Base-by-base conservation (phyloP, 148 eudicot species). In the Fallopia convolvulus region DNA sequence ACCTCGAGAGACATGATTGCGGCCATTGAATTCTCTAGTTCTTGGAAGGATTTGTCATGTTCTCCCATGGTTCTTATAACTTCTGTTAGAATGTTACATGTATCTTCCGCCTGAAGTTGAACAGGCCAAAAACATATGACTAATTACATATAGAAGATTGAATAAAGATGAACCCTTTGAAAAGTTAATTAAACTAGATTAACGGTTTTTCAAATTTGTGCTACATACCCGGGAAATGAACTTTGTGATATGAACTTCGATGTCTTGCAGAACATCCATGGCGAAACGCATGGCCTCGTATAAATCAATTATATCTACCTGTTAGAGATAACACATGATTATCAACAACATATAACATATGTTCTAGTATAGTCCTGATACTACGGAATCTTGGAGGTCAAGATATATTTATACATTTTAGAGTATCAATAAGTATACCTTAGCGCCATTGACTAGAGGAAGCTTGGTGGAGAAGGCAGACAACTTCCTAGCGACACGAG, bases 401-500 rank as follows among this genome's bases (percentile, higher is more conserved):
- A n/a, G n/a, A n/a, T n/a, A n/a, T n/a, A 33, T 33, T 33, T 33
- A 33, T 33, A 33, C 36, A 3, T 42, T 42, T 8, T 42, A 8
- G 9, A 42, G 46, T 42, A 42, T 8, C 7, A 5, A 42, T 0
- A 42, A 6, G 47, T 47, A 78, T 68, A 36, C 98, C 97, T 83
- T 75, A 1, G 93, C 92, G 65, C 89, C 93, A 30, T 87, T 63
- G 58, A 88, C 86, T 40, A 94, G 75, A 53, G 97, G 98, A 70
- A 94, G 85, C 55, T 86, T 90, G 5, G 82, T 60, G 9, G 98
- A 87, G 48, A 83, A 82, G 49, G 92, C 93, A 11, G 92, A 87
- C 73, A 94, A 81, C 78, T 94, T 94, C 81, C 92, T 85, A 1
- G 85, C 82, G 26, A 94, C 70, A 76, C 93, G 87, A 41, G 83